A percentile compares a stretch with the other conserved stretches of the same genome.
phyloP scores from a whole-genome alignment of 176 grass and related monocot species.

The Metroxylon sagu region DNA sequence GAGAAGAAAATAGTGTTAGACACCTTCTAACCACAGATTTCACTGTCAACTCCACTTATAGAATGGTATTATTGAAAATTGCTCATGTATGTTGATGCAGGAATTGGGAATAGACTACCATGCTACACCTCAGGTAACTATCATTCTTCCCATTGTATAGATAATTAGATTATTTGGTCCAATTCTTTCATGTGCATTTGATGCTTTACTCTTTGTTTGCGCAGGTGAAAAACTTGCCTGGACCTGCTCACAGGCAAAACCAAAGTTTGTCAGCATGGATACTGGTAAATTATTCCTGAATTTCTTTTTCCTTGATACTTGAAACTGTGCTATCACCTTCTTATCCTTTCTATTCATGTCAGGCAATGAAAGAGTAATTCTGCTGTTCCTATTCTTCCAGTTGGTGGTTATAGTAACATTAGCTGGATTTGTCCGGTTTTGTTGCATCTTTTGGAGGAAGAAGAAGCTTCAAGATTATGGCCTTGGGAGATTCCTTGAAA shows the following conservation, averaged over 20 bases:
- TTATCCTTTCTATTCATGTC: background rate
- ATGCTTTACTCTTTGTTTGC: slow-evolving; percentile 18
- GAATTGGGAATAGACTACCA: slow-evolving; percentile 36
- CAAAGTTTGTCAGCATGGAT: slow-evolving; percentile 29
- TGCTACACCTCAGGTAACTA: slow-evolving; percentile 49
- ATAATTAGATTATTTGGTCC: background rate
- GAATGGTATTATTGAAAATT: too few relatives aligned
- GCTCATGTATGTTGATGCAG: slow-evolving; percentile 33
- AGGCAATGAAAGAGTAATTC: slow-evolving; percentile 33
- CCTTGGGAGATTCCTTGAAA: slow-evolving; percentile 47
- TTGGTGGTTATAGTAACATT: slow-evolving; percentile 34
- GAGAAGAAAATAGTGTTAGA: too few relatives aligned
- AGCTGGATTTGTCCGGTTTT: slow-evolving; percentile 38
- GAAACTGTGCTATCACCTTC: slow-evolving; percentile 4
- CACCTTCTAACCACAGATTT: too few relatives aligned
- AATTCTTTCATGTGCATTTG: background rate
- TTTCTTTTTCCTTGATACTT: background rate
- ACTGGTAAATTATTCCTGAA: slow-evolving; percentile 23
- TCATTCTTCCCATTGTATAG: background rate
- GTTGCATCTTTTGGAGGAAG: slow-evolving; percentile 77
- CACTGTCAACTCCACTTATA: too few relatives aligned
- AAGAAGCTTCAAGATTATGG: slow-evolving; percentile 55
- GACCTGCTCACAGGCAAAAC: slow-evolving; percentile 40
- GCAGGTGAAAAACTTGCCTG: slow-evolving; percentile 51
- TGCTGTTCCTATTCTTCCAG: slow-evolving; percentile 43